Base-by-base conservation (phyloP, 2,329 filamentous ascomycete genomes). In the Fusarium nematophilum region DNA sequence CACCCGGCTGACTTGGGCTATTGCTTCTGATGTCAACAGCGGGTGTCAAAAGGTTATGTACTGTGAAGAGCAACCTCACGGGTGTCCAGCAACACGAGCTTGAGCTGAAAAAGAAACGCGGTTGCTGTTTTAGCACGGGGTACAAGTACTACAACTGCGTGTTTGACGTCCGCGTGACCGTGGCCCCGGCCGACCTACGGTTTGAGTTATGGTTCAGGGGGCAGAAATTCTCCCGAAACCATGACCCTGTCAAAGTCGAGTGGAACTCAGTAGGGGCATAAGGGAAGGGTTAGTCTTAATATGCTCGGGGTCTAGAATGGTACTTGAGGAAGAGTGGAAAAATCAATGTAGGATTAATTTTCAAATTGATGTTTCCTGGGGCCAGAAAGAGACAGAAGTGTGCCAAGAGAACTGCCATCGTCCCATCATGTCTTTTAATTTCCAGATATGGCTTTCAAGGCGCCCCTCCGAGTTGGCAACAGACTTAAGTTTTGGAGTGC, bases 141-240 rank as follows among this genome's bases (percentile, higher is more conserved):
- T 69, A 72, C 44, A 74, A 69, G 31, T 80, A 73, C 48, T 80
- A 76, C 36, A 59, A 77, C 4, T 78, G 75, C 38, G 70, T 70
- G 6, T 81, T 80, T 45, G 81, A 84, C 43, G 78, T 87, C 0
- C 79, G 83, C 50, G 83, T 85, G 4, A 75, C 85, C 29, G 80
- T 83, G 4, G 83, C 82, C 1, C 79, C 82, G 1, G 80, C 86
- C 0, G 85, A 88, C 51, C 71, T 88, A 29, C 66, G 70, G 6
- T 80, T 81, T 38, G 76, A 78, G 55, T 59, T 80, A 3, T 81
- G 78, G 78, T 65, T 68, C n/a, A 58, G 46, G 1, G 60, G 62
- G 1, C 66, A 71, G 11, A 73, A 67, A 27, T 66, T 67, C 38
- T 68, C 65, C 0, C 55, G 65, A 1, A 68, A 63, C 10, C 65